These are phyloP conservation scores for Exophiala sideris DNA, from an alignment of 2,329 filamentous ascomycete genomes.

Conservation along the genomic window DNA sequence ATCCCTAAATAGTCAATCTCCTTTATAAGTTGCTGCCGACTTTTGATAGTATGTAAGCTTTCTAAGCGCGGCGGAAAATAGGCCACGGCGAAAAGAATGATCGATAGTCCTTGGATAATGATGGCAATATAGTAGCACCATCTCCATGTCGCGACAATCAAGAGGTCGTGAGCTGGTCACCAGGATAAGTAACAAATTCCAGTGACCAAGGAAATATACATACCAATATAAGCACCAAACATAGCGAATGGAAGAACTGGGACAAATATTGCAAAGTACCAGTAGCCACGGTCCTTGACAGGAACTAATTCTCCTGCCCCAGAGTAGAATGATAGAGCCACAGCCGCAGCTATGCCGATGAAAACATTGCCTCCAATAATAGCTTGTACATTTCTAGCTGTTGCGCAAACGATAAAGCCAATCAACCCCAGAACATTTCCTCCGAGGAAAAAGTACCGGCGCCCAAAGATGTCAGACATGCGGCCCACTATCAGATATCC, in stretches of 20 bases:
- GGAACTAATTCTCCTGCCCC: background rate
- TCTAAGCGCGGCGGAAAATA: slow-evolving; percentile 5
- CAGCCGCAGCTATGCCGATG: background rate
- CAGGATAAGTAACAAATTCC: too few relatives aligned
- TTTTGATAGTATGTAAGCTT: background rate
- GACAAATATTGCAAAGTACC: background rate
- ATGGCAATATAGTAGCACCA: slow-evolving; percentile 1
- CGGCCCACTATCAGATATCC: slow-evolving; percentile 33
- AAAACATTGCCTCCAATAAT: slow-evolving; percentile 31
- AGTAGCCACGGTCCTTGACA: background rate
- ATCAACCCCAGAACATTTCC: slow-evolving; percentile 34
- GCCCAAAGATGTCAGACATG: slow-evolving; percentile 36
- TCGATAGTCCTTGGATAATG: background rate
- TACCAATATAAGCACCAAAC: background rate
- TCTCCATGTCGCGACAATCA: too few relatives aligned
- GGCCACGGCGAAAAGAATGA: background rate
- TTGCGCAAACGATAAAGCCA: slow-evolving; percentile 38
- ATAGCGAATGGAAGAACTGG: background rate
- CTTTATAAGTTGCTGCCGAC: background rate
- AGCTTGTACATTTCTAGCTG: slow-evolving; percentile 35
- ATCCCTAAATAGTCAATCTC: slow-evolving; percentile 45
- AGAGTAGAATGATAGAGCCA: background rate
- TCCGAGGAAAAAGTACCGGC: slow-evolving; percentile 35
- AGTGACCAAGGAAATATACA: too few relatives aligned
- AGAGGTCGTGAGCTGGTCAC: too few relatives aligned